A percentile compares a stretch with the other conserved stretches of the same genome.
These are phyloP conservation scores for Solanum hybrid DNA, from an alignment of 305 asterid genomes.

Conservation along the genomic window DNA sequence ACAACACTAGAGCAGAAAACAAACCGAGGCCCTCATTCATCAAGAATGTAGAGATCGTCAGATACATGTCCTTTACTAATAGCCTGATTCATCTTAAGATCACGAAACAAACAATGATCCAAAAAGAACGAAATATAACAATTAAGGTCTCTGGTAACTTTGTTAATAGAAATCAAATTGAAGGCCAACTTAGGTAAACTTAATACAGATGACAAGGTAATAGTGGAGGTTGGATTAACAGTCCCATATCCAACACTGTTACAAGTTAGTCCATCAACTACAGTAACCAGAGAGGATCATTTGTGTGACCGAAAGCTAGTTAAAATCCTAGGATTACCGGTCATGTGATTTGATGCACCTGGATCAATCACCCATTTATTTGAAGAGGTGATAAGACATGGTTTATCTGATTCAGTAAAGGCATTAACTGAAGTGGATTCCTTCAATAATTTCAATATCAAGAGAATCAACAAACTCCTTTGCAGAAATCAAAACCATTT, in stretches of 20 bases:
- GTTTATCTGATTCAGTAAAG: background rate
- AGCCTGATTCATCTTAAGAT: no score
- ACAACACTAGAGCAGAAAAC: no score
- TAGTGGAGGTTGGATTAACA: background rate
- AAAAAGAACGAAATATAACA: background rate
- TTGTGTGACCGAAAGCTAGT: background rate
- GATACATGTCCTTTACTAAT: background rate
- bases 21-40: no score
- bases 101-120: no score
- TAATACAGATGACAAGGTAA: background rate
- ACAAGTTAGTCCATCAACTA: background rate
- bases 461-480: no score
- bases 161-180: background rate
- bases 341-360: background rate
- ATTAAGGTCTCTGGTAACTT: background rate
- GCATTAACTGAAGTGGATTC: no score
- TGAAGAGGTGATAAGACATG: background rate
- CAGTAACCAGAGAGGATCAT: background rate
- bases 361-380: background rate
- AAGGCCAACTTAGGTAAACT: background rate
- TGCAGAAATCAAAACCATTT: background rate
- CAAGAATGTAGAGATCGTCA: no score
- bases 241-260: background rate
- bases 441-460: no score
- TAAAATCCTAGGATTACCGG: background rate